Evolutionary conservation across 192 early-diverging fungal species (phyloP).

Genomic region (Diversispora epigaea): DNA sequence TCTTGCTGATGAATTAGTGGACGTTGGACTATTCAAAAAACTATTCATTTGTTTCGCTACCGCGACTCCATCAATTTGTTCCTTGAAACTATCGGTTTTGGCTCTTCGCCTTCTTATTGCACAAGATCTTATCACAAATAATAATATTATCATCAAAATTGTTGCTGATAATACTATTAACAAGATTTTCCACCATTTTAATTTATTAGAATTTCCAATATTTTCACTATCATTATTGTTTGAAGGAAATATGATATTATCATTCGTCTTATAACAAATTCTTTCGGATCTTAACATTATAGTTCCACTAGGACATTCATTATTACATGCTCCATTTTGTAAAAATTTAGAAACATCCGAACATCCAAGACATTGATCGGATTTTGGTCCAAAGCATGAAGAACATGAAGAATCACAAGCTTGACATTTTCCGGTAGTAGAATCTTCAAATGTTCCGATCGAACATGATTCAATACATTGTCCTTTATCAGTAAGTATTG

Average conservation of each 20-base stretch:
- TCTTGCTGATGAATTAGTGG: background rate
- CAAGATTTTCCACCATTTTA: conserved; percentile 24
- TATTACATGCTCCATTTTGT: conserved; percentile 21
- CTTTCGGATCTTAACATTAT: conserved; percentile 2
- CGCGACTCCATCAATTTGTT: background rate
- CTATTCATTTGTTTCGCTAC: conserved; percentile 3
- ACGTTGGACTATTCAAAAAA: background rate
- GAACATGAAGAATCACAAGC: conserved; percentile 18
- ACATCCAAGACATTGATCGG: conserved; percentile 30
- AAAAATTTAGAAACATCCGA: conserved; percentile 8
- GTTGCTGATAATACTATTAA: background rate
- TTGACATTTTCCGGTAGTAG: background rate
- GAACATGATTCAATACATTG: conserved; percentile 31
- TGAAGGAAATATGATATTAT: background rate
- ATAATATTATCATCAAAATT: background rate
- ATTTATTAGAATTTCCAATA: background rate
- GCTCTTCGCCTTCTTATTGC: conserved; percentile 7
- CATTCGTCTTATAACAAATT: conserved; percentile 1
- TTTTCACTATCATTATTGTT: background rate
- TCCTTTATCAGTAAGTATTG: conserved; percentile 2
- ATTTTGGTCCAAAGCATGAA: conserved; percentile 18
- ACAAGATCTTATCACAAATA: conserved; percentile 5
- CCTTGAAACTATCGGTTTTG: conserved; percentile 19
- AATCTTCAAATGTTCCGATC: conserved; percentile 13
- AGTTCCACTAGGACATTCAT: conserved; percentile 25